Base-by-base conservation (phyloP, 768 basidiomycete species). In the Macrolepiota dolichaula region DNA sequence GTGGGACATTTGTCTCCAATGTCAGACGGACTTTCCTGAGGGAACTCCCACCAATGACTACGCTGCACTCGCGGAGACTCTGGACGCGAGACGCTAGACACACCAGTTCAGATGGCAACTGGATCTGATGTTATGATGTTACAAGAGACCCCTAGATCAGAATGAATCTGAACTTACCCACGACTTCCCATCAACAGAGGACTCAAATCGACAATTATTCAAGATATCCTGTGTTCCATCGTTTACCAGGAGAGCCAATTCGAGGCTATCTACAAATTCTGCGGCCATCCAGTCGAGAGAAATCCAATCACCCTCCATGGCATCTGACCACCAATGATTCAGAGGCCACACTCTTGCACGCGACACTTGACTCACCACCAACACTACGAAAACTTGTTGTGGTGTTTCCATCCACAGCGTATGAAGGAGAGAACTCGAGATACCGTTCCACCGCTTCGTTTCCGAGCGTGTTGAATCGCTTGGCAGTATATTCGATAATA, bases 371-470 rank as follows among this genome's bases (percentile, higher is more conserved):
- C 81, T 57, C 65, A 85, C 87, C 66, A 61, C 71, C 63, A 32
- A 73, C 66, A 67, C 84, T 85, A 36, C 74, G 75, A 65, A 88
- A 89, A 0, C 70, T 76, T 35, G 85, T 86, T 9, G 70, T 69
- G 3, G 68, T 63, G n/a, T 74, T 66, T 6, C 80, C 78, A 71
- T 89, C 86, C 4, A 87, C 86, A 3, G 85, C 86, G 67, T 74
- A 71, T 12, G 83, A 85, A 25, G 78, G 76, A 27, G 85, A 72
- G 69, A 79, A 73, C 1, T 67, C 62, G 40, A 81, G 63, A 66
- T 84, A 85, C 64, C 77, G 68, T 15, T 63, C 47, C 51, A 68
- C 71, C 22, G 67, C 67, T 25, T 71, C 66, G 27, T 71, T 67
- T 12, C 77, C 78, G 22, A 87, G 65, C 12, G 57, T 44, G 19